Base-by-base conservation (phyloP, 1,139 yeast genomes). In the Taphrina sp. region DNA sequence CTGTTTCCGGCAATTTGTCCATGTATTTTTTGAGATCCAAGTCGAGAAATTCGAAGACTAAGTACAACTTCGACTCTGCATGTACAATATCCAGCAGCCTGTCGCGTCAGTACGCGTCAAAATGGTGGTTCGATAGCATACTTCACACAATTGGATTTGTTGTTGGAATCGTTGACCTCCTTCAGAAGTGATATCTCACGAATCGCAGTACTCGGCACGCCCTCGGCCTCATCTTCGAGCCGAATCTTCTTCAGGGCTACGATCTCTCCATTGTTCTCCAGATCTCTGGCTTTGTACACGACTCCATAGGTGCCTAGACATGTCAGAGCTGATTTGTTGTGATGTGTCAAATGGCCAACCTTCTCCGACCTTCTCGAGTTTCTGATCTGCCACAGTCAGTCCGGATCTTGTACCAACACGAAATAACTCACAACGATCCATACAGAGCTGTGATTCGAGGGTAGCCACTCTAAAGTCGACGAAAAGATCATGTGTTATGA, bases 181-280 rank as follows among this genome's bases (percentile, higher is more conserved):
- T 92, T 92, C 64, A 92, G 76, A 47, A 94, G 77, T 1, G 97
- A 90, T 64, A 92, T 92, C 70, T 92, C 99, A 63, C 99, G 79
- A 61, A 92, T 92, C 1, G 99, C 97, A 0, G 99, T 94, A 17
- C 96, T 87, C 3, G 98, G 98, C 33, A 92, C 97, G 39, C 99
- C 99, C 71, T 92, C 98, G 70, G 90, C 97, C 70, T 94, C 98
- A 44, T 95, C 88, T 68, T 94, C 99, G 57, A 94, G 76, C 59
- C 98, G 79, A 70, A 92, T 92, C 72, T 92, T 92, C 70, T 92
- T 92, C 64, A 94, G 74, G 0, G 99, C 99, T 44, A 92, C 98
- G 24, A 90, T 80, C 55, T 97, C 76, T 73, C 90, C 58, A 66
- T 87, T 86, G 70, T 92, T 90, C 62, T 83, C 83, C 58, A 85